Evolutionary conservation across 768 basidiomycete species (phyloP), one percentile per base, ranked within the genome.

Genomic region (Collybia mongolica): DNA sequence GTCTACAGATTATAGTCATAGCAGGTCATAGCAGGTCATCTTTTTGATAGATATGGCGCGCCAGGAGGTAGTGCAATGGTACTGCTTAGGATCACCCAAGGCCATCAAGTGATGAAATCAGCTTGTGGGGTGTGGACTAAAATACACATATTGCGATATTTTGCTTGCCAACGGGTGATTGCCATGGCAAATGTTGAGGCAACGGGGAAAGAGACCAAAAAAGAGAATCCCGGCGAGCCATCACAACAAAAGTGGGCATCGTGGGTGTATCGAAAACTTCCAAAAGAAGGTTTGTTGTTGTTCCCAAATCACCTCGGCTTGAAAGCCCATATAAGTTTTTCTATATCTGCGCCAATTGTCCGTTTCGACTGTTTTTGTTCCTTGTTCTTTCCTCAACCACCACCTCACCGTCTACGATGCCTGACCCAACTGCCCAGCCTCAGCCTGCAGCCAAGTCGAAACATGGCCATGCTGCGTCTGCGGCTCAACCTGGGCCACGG

Each of bases 401-500:
- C 32, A 32, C 32, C 19, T 39, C 47, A 28, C 40, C 55, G 24
- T 48, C 41, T 44, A 50, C 65, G 15, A 70, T 64, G 65, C 66
- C 67, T 55, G 64, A 67, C 36, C 48, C 60, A n/a, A 46, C 63
- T 44, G 46, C 53, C 7, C 60, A 54, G 18, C 22, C 53, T 3
- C 54, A 61, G 35, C 60, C 69, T 26, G 60, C 68, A 26, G 52
- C 68, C 35, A 71, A 70, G 57, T 52, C 67, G 46, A 75, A 73
- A 61, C 71, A 72, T 47, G 62, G 60, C 39, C 68, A 71, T 54
- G 68, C 76, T 41, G 68, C 74, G 20, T 64, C 75, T 5, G 64
- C 72, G 39, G 70, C 75, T 17, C 66, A 69, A 41, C 71, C 77
- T 38, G 80, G 87, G 12, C 88, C 90, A 18, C 79, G 90, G 60